Evolutionary conservation across 257 asterid genomes (phyloP).

Genomic region (Scutellaria baicalensis): DNA sequence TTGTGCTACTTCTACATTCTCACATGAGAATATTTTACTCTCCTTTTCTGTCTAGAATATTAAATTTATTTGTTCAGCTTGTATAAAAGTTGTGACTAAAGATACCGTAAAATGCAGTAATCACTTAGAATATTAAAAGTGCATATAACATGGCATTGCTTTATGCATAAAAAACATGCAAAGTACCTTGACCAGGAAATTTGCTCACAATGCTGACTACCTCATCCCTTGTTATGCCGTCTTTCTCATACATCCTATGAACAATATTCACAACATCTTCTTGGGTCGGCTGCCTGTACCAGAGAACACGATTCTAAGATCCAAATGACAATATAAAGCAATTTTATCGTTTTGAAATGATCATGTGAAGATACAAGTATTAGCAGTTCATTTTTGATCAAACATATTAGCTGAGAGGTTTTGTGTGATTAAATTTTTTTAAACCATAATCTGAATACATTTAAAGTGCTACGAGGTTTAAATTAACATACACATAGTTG

Average conservation of each 20-base stretch:
- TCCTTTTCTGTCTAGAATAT: too few relatives aligned
- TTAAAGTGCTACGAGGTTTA: background rate
- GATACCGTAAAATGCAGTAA: background rate
- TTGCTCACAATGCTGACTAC: constrained; percentile 50
- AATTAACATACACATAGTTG: background rate
- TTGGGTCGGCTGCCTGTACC: constrained; percentile 86
- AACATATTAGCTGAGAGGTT: background rate
- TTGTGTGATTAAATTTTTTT: background rate
- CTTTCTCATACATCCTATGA: constrained; percentile 79
- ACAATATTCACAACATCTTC: constrained; percentile 89
- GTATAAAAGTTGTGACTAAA: background rate
- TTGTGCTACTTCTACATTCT: too few relatives aligned
- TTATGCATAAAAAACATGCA: background rate
- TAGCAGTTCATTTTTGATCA: background rate
- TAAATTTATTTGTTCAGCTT: background rate
- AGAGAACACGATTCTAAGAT: constrained; percentile 9
- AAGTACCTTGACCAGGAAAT: constrained; percentile 87
- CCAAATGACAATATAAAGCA: background rate
- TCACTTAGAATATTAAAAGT: background rate
- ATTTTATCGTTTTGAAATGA: background rate
- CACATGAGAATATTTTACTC: too few relatives aligned
- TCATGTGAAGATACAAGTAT: background rate
- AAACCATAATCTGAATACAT: background rate
- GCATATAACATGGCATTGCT: background rate
- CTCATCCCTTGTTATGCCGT: constrained; percentile 64